Evolutionary conservation across 108 stramenopile genomes (phyloP).

Genomic region (Nitzschia palea): DNA sequence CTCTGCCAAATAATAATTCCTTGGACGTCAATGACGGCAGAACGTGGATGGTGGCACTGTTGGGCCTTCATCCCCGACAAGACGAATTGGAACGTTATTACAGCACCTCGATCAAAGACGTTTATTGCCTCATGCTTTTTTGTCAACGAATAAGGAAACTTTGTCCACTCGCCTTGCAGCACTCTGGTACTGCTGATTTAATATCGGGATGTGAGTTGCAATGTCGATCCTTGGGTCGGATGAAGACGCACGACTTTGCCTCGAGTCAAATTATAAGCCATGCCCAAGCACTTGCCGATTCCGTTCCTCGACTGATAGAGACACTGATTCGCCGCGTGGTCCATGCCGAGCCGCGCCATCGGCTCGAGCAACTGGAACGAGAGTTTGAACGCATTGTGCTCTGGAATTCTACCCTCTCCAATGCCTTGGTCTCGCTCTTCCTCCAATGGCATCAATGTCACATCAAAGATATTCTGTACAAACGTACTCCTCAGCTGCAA

Average conservation of each 20-base stretch:
- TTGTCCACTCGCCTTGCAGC: background rate
- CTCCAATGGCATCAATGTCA: conserved; percentile 15
- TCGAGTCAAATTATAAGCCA: conserved; percentile 10
- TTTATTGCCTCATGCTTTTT: conserved; percentile 42
- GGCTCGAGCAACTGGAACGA: conserved; percentile 41
- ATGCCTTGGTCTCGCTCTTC: conserved; percentile 49
- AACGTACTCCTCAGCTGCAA: conserved; percentile 32
- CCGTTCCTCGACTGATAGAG: background rate
- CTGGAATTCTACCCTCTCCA: conserved; percentile 53
- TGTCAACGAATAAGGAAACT: conserved; percentile 30
- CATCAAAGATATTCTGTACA: conserved; percentile 41
- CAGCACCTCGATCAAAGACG: conserved; percentile 11
- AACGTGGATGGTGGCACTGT: conserved; percentile 34
- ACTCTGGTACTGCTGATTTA: background rate
- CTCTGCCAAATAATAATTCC: background rate
- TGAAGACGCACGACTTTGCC: conserved; percentile 2
- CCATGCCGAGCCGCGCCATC: conserved; percentile 2
- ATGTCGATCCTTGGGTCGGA: conserved; percentile 14
- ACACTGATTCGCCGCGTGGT: background rate
- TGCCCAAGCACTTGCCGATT: conserved; percentile 5
- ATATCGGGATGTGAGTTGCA: background rate
- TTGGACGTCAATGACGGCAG: conserved; percentile 29
- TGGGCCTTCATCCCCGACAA: conserved; percentile 60
- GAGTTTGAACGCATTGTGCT: conserved; percentile 49
- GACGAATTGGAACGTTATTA: conserved; percentile 30